These are phyloP conservation scores for Clonostachys rhizophaga DNA, from an alignment of 2,329 filamentous ascomycete species.

Conservation along the genomic window DNA sequence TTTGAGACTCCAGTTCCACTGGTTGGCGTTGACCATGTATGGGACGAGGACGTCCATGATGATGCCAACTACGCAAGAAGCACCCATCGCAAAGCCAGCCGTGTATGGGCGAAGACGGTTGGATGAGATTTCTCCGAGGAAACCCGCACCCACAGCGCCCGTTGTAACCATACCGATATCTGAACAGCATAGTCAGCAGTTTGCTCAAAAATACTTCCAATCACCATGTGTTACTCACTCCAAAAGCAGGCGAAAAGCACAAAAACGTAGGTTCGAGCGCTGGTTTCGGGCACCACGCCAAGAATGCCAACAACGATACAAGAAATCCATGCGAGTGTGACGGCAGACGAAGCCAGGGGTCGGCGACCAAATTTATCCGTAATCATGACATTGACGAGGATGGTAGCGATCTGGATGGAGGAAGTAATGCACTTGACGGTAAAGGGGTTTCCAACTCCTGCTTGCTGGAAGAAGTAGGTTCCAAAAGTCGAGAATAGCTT, in stretches of 20 bases:
- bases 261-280: slow-evolving; percentile 8
- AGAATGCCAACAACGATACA: slow-evolving; percentile 11
- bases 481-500: slow-evolving; percentile 12
- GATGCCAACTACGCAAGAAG: slow-evolving; percentile 8
- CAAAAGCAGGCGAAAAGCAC: slow-evolving; percentile 13
- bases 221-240: slow-evolving; percentile 8
- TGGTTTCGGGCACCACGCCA: slow-evolving; percentile 6
- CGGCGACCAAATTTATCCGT: slow-evolving; percentile 9
- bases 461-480: slow-evolving; percentile 15
- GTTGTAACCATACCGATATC: slow-evolving; percentile 15
- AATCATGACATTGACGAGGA: slow-evolving; percentile 5
- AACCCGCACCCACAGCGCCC: slow-evolving; percentile 17
- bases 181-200: not conserved
- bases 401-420: slow-evolving; percentile 7
- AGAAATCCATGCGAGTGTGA: slow-evolving; percentile 7
- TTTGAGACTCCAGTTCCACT: no score
- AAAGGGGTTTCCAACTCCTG: slow-evolving; percentile 9
- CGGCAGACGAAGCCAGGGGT: slow-evolving; percentile 7
- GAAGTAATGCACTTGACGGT: slow-evolving; percentile 9
- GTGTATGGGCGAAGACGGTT: slow-evolving; percentile 15
- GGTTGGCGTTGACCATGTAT: no score
- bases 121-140: slow-evolving; percentile 20
- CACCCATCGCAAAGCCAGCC: slow-evolving; percentile 10
- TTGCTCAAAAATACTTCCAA: not conserved
- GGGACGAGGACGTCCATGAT: not conserved